Percentiles rank a stretch among this genome's conserved stretches.
These are phyloP conservation scores for Lactifluus piperatus DNA, from an alignment of 768 basidiomycete genomes.

Conservation along the genomic window DNA sequence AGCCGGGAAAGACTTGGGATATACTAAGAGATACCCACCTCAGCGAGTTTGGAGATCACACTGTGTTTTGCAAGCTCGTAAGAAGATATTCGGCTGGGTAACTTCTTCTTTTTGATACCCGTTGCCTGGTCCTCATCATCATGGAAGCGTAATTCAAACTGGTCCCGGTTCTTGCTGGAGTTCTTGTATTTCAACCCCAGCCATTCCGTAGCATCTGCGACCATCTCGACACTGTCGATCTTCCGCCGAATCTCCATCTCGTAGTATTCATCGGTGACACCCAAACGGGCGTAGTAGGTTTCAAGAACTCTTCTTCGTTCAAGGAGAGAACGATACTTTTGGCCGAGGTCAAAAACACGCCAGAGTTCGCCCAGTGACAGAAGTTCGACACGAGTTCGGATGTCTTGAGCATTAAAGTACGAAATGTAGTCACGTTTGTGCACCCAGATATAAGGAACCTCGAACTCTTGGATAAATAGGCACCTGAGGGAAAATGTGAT, in stretches of 20 bases:
- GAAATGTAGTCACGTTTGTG: slow-evolving; percentile 90
- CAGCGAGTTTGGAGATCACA: slow-evolving; percentile 65
- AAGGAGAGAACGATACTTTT: slow-evolving; percentile 80
- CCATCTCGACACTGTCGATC: slow-evolving; percentile 77
- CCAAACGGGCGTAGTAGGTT: slow-evolving; percentile 58
- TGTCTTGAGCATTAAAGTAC: slow-evolving; percentile 63
- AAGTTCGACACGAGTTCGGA: slow-evolving; percentile 56
- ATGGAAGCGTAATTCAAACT: slow-evolving; percentile 56
- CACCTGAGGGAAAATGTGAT: slow-evolving; percentile 72
- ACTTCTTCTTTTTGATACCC: slow-evolving; percentile 57
- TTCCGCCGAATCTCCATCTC: slow-evolving; percentile 55
- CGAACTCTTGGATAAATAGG: slow-evolving; percentile 81
- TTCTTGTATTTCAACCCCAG: slow-evolving; percentile 76
- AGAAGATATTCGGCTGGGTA: slow-evolving; percentile 74
- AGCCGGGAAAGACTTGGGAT: slow-evolving; percentile 1
- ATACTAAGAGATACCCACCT: slow-evolving; percentile 46
- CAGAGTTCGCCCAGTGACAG: slow-evolving; percentile 77
- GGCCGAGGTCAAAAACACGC: slow-evolving; percentile 83
- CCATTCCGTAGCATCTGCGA: slow-evolving; percentile 90
- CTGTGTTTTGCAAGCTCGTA: slow-evolving; percentile 82
- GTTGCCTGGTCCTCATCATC: slow-evolving; percentile 54
- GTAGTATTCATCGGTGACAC: slow-evolving; percentile 67
- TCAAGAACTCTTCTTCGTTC: slow-evolving; percentile 61
- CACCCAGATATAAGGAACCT: slow-evolving; percentile 92
- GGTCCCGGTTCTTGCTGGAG: slow-evolving; percentile 45